These are phyloP conservation scores for Magnaporthiopsis poae DNA, from an alignment of 2,329 filamentous ascomycete genomes.

Conservation along the genomic window DNA sequence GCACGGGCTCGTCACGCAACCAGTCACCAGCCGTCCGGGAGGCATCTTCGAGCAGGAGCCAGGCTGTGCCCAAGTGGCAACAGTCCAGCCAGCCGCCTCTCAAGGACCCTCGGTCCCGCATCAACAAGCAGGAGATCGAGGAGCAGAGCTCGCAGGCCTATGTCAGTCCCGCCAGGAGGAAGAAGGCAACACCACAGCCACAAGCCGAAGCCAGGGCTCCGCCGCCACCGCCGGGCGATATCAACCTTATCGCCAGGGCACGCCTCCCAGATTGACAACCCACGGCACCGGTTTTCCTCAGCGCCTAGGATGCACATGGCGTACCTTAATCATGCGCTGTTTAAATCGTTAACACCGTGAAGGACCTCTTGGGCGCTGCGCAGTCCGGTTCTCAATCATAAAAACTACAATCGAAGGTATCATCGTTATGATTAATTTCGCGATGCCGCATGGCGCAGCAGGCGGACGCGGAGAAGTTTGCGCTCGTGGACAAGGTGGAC, in stretches of 20 bases:
- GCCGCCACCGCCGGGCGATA: constrained; percentile 18
- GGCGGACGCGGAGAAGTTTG: constrained; percentile 87
- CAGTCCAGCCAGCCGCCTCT: constrained; percentile 33
- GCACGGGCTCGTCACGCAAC: constrained; percentile 29
- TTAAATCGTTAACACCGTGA: too few relatives aligned
- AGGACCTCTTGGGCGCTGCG: too few relatives aligned
- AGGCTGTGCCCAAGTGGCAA: constrained; percentile 50
- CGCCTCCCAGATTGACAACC: too few relatives aligned
- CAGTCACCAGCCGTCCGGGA: constrained; percentile 40
- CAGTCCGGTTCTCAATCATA: too few relatives aligned
- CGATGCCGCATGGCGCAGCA: too few relatives aligned
- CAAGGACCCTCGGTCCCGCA: constrained; percentile 45
- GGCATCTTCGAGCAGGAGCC: constrained; percentile 30
- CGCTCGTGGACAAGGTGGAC: constrained; percentile 75
- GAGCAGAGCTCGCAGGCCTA: constrained; percentile 76
- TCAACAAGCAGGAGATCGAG: constrained; percentile 65
- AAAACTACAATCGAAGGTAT: too few relatives aligned
- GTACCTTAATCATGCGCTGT: too few relatives aligned
- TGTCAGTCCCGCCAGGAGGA: constrained; percentile 74
- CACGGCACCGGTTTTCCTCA: too few relatives aligned
- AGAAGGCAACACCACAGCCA: constrained; percentile 49
- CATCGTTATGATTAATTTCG: too few relatives aligned
- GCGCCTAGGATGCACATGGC: too few relatives aligned
- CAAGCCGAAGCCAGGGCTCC: constrained; percentile 28
- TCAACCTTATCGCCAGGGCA: too few relatives aligned